Conservation (phyloP, 2,329 filamentous ascomycete species). For the Penicillium sp. region DNA sequence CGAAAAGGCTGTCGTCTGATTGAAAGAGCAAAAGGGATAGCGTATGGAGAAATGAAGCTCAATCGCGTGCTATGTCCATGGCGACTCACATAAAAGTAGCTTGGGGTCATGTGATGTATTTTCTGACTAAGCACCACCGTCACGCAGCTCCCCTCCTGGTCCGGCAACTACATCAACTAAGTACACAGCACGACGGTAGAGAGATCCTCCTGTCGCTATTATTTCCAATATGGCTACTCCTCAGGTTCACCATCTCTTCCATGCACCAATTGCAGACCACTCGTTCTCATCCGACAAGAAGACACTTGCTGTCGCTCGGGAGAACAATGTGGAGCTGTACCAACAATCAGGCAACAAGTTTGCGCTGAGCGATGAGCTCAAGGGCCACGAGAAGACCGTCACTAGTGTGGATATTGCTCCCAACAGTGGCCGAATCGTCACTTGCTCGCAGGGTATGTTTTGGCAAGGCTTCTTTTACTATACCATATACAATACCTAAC, state of each 20-base stretch:
- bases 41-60: constrained; percentile 6
- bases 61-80: constrained; percentile 1
- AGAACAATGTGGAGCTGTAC: constrained; percentile 89
- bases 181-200: constrained; percentile 73
- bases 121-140: constrained; percentile 20
- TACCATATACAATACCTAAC: not conserved
- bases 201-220: constrained; percentile 84
- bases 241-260: constrained; percentile 95
- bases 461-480: not conserved
- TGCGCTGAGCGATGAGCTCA: constrained; percentile 84
- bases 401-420: constrained; percentile 96
- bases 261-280: constrained; percentile 93
- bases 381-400: constrained; percentile 94
- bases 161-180: constrained; percentile 11
- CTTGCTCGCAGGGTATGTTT: constrained; percentile 82
- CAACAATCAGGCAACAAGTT: constrained; percentile 69
- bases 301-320: constrained; percentile 85
- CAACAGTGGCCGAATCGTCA: constrained; percentile 86
- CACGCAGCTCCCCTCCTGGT: constrained; percentile 11
- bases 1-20: not conserved
- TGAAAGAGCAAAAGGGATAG: not conserved
- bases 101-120: constrained; percentile 22
- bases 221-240: constrained; percentile 68
- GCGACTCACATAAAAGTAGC: constrained; percentile 10
- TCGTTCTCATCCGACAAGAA: constrained; percentile 92